Conservation (phyloP, 2,329 filamentous ascomycete genomes). For the Dothidotthia symphoricarpi region DNA sequence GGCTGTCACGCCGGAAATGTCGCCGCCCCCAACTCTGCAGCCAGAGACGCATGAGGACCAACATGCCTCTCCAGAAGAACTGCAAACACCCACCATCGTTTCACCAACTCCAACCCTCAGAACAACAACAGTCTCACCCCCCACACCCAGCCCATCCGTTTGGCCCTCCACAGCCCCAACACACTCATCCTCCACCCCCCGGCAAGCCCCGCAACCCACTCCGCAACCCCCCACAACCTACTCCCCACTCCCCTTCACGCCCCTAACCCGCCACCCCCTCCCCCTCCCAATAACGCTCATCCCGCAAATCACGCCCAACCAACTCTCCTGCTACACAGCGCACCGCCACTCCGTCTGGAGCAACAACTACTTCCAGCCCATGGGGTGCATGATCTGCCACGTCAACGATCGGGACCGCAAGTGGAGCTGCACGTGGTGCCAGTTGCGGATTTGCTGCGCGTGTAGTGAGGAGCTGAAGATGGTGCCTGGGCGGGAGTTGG, state of each 20-base stretch:
- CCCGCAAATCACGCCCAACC: conserved; percentile 30
- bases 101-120: conserved; percentile 4
- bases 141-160: conserved; percentile 8
- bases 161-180: conserved; percentile 7
- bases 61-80: conserved; percentile 23
- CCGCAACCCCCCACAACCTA: neutral
- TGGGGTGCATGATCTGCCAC: conserved; percentile 40
- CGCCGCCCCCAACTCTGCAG: conserved; percentile 27
- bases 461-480: conserved; percentile 29
- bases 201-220: conserved; percentile 2
- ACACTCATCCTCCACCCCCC: neutral
- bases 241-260: conserved; percentile 18
- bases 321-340: conserved; percentile 33
- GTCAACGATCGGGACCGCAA: conserved; percentile 23
- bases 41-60: conserved; percentile 14
- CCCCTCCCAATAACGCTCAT: conserved; percentile 14
- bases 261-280: conserved; percentile 21
- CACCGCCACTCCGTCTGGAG: conserved; percentile 31
- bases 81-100: conserved; percentile 6
- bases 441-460: conserved; percentile 32
- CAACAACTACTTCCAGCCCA: conserved; percentile 34
- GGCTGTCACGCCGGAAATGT: conserved; percentile 33
- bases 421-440: conserved; percentile 41
- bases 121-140: conserved; percentile 12
- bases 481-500: conserved; percentile 21